These are phyloP conservation scores for Daldinia concentrica DNA, from an alignment of 495 filamentous ascomycete genomes.

Conservation along the genomic window DNA sequence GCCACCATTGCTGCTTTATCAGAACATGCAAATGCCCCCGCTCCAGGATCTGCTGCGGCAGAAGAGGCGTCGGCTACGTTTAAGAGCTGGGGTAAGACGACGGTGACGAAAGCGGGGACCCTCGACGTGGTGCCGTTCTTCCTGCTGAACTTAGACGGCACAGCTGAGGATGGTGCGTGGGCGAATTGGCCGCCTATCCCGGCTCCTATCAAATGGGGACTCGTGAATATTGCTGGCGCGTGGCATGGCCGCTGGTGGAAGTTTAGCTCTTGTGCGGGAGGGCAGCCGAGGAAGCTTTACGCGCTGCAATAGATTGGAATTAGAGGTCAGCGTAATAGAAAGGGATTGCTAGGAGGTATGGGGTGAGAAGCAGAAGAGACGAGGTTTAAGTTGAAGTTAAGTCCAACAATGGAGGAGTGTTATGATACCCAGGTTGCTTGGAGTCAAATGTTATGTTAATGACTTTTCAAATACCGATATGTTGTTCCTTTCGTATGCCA, in stretches of 20 bases:
- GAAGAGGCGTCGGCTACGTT: constrained; percentile 46
- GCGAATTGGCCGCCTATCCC: constrained; percentile 61
- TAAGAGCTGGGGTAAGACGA: constrained; percentile 59
- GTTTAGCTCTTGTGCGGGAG: constrained; percentile 60
- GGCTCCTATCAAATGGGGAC: constrained; percentile 55
- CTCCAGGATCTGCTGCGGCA: constrained; percentile 54
- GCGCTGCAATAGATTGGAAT: constrained; percentile 36
- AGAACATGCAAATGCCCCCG: constrained; percentile 57
- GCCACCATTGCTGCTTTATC: constrained; percentile 59
- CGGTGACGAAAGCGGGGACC: constrained; percentile 59
- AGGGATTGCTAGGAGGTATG: background rate
- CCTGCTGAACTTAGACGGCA: constrained; percentile 64
- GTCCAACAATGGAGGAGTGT: background rate
- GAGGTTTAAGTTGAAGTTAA: no score
- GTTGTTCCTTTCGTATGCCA: background rate
- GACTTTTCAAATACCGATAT: background rate
- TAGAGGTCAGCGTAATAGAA: no score
- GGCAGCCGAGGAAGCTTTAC: constrained; percentile 54
- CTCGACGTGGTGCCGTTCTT: constrained; percentile 65
- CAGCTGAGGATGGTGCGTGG: constrained; percentile 64
- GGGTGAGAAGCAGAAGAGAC: background rate
- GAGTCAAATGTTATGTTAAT: background rate
- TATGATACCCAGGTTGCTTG: constrained; percentile 27
- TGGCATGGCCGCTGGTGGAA: constrained; percentile 61
- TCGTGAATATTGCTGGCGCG: constrained; percentile 58